Conservation (phyloP, 73 alveolate species). For the Breviolum minutum region DNA sequence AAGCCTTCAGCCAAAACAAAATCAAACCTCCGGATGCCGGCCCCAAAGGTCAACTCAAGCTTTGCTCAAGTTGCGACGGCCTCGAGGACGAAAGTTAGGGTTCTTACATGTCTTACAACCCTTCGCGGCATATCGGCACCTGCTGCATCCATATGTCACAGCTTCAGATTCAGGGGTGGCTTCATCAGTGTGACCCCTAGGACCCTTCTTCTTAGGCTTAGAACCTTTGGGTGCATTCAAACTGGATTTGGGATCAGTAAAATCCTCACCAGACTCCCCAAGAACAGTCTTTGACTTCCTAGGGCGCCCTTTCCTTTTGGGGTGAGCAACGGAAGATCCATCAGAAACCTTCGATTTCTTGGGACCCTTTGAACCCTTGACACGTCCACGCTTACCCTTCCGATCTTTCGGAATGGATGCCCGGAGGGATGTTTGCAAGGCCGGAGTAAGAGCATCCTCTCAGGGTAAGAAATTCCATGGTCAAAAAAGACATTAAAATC, state of each 20-base stretch:
- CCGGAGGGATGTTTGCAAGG: background rate
- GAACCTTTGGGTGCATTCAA: background rate
- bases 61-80: background rate
- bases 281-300: background rate
- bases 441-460: background rate
- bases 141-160: background rate
- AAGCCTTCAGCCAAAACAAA: background rate
- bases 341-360: no score
- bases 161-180: background rate
- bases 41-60: background rate
- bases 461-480: background rate
- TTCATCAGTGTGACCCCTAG: background rate
- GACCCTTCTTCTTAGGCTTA: background rate
- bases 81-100: background rate
- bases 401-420: background rate
- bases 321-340: background rate
- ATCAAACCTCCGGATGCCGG: background rate
- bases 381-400: background rate
- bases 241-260: background rate
- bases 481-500: background rate
- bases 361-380: background rate
- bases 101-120: conserved; percentile 15
- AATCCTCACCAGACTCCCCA: background rate
- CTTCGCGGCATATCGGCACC: conserved; percentile 21
- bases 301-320: background rate